Base-by-base conservation (phyloP, 1,284 basidiomycete genomes). In the Ustanciosporium gigantosporum region DNA sequence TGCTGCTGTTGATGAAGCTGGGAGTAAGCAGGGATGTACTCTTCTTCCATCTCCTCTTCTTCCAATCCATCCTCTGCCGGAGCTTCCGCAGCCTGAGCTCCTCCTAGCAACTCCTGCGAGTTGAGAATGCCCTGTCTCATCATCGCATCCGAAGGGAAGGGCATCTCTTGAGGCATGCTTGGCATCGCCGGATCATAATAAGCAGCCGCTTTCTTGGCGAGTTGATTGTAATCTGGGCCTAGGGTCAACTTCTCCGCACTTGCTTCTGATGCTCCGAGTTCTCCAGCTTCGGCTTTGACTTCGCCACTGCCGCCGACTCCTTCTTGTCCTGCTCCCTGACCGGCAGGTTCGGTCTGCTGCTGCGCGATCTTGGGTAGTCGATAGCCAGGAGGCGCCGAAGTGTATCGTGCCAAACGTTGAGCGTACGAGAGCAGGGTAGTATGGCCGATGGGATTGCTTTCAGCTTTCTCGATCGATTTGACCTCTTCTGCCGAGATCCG, bases 131-230 rank as follows among this genome's bases (percentile, higher is more conserved):
- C 69, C 34, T 71, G 69, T 2, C 69, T 46, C 69, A 71, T 69
- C 50, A 69, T 57, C 5, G 58, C 55, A 31, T 71, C 69, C 1
- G 57, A 64, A 0, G 69, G 69, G 40, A 69, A 71, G 15, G 69
- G 69, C 47, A 71, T 62, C 31, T 71, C 66, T 23, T 71, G 69
- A 21, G 60, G 66, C 66, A 67, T 71, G 8, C 44, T 45, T 5
- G 69, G 67, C 31, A 71, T 67, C 11, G 60, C 64, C 6, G 69
- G 69, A 40, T 71, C 66, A 24, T 71, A 71, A 41, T 71, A 71
- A 0, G 51, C 66, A 24, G 64, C 62, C 15, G 69, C 69, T 13
- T 60, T 40, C 25, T 56, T 53, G 0, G 69, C 66, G 16, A 56
- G 45, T 9, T 50, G 64, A 38, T 71, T 71, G 51, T 71, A 71